These are phyloP conservation scores for Beauveria caledonica DNA, from an alignment of 2,329 filamentous ascomycete species.

Conservation along the genomic window DNA sequence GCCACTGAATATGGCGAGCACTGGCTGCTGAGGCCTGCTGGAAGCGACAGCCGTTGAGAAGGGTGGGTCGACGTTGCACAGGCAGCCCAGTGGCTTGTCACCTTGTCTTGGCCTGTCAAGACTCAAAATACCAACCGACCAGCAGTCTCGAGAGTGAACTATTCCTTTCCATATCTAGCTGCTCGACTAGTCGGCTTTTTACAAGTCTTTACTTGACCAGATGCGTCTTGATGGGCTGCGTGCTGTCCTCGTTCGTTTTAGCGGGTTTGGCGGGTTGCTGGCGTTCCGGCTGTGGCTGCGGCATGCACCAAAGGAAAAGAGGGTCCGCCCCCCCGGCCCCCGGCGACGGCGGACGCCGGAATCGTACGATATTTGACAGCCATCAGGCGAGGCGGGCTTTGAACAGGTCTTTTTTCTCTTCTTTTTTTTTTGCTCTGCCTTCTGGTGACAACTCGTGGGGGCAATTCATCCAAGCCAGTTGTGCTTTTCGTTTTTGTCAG, in stretches of 20 bases:
- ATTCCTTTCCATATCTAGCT: too few species aligned
- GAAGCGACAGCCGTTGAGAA: not conserved
- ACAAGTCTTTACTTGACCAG: too few species aligned
- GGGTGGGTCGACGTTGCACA: not conserved
- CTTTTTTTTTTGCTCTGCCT: not conserved
- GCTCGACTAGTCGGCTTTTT: too few species aligned
- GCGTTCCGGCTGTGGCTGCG: not conserved
- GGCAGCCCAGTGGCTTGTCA: not conserved
- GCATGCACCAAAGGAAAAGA: not conserved
- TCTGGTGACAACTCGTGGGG: not conserved
- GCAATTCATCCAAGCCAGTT: not conserved
- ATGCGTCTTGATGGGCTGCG: too few species aligned
- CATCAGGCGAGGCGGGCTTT: slow-evolving; percentile 5
- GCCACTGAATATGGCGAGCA: not conserved
- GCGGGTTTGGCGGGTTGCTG: not conserved
- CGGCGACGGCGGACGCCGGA: slow-evolving; percentile 4
- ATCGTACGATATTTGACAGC: slow-evolving; percentile 11
- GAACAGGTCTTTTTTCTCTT: not conserved
- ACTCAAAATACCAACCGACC: too few species aligned
- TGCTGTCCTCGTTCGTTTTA: not conserved
- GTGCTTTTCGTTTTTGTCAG: too few species aligned
- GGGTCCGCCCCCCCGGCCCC: not conserved
- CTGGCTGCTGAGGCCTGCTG: not conserved
- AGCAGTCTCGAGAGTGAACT: too few species aligned
- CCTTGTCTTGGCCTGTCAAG: not conserved